Base-by-base conservation (phyloP, 495 filamentous ascomycete species). In the Neurospora sp. region DNA sequence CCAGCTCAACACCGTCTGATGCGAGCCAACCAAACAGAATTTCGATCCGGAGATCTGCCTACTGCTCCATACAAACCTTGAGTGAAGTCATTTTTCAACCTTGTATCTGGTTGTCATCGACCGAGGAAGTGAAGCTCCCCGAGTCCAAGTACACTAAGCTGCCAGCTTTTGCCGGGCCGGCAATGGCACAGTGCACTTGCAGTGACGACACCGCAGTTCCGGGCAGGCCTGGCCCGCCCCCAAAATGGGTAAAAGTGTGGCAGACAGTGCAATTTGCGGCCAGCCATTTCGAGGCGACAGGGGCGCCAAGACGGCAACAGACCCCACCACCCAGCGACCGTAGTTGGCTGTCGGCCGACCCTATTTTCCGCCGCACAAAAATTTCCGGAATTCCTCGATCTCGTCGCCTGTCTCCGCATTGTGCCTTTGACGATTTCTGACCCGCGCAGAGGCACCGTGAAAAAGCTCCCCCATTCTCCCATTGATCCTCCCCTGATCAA, bases 351-450 rank as follows among this genome's bases (percentile, higher is more conserved):
- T 66, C 71, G 42, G 71, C 75, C 73, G 76, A 79, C 80, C 80
- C 77, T 80, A 81, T 80, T 81, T 78, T 78, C 77, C 54, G 79
- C 80, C 80, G 79, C 80, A 81, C 80, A 81, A 81, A 80, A 81
- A 80, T 81, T 81, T 81, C 74, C 48, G 79, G 77, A 81, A 74
- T 76, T 78, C 74, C 69, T 69, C 62, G 73, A 38, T 70, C 77
- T 59, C 48, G 48, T 31, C 48, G 48, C 48, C 48, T 13, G 48
- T 31, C 70, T 69, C 71, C 71, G 71, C 78, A 76, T 71, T 74
- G 79, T 77, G 75, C 76, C 75, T 76, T 62, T 78, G 80, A 79
- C 79, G 76, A 81, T 72, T 76, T 75, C 75, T 70, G 71, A 70
- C 74, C 71, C 69, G 70, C 42, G 71, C 69, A 76, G 78, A 78